These are phyloP conservation scores for Gynandropsis gynandra DNA, from an alignment of 345 rosid species.

Conservation along the genomic window DNA sequence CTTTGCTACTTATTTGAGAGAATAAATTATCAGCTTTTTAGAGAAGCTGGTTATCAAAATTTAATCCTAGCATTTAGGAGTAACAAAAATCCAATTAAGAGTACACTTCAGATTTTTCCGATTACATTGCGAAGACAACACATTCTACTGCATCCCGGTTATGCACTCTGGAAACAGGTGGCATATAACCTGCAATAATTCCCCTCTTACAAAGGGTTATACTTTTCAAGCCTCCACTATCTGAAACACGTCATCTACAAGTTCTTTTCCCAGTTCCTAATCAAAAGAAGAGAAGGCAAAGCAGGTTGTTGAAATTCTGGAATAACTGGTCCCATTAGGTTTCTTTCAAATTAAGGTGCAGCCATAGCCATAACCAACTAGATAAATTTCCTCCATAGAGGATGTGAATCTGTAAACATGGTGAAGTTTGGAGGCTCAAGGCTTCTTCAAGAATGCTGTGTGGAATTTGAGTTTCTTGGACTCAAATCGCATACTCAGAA, in stretches of 20 bases:
- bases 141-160: background rate
- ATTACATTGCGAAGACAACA: background rate
- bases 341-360: too few species aligned
- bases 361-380: too few species aligned
- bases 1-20: background rate
- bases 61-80: conserved; percentile 10
- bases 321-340: too few species aligned
- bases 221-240: conserved; percentile 1
- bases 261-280: background rate
- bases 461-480: background rate
- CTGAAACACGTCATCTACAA: conserved; percentile 4
- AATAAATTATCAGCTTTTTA: background rate
- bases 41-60: conserved; percentile 5
- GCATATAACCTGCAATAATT: background rate
- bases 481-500: background rate
- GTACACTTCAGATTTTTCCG: background rate
- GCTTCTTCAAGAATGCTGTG: too few species aligned
- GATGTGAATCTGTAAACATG: too few species aligned
- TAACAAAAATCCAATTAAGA: conserved; percentile 4
- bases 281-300: background rate
- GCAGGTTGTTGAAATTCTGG: background rate
- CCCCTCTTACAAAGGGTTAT: background rate
- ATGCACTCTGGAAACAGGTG: background rate
- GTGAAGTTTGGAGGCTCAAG: too few species aligned
- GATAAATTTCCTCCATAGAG: too few species aligned